A percentile compares a stretch with the other conserved stretches of the same genome.
These are phyloP conservation scores for Spirogloea muscicola DNA, from an alignment of 139 green algal species.

Conservation along the genomic window DNA sequence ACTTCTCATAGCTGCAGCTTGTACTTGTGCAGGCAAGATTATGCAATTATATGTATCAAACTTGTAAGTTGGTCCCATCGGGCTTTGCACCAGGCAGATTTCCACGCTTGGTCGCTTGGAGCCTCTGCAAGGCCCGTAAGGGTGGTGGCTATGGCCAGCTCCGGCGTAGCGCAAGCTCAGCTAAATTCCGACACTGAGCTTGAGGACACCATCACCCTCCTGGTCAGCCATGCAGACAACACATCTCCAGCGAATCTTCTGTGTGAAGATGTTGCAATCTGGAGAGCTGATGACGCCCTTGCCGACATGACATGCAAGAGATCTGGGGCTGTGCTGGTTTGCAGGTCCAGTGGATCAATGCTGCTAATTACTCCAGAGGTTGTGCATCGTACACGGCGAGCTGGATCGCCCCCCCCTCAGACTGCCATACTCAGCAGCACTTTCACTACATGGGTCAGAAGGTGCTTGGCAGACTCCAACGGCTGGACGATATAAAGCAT, in stretches of 20 bases:
- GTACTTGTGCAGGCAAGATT: too few species aligned
- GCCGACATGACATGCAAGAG: too few species aligned
- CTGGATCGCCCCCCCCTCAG: conserved; percentile 38
- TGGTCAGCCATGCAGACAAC: too few species aligned
- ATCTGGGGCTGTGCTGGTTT: too few species aligned
- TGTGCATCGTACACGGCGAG: not conserved
- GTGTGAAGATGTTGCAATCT: too few species aligned
- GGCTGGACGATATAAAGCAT: not conserved
- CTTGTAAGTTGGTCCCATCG: too few species aligned
- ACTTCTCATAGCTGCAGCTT: too few species aligned
- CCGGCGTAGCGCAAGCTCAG: conserved; percentile 51
- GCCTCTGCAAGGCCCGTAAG: conserved; percentile 42
- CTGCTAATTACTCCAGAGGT: not conserved
- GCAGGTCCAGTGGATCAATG: conserved; percentile 8
- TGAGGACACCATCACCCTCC: conserved; percentile 70
- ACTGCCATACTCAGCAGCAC: conserved; percentile 66
- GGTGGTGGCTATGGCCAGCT: conserved; percentile 55
- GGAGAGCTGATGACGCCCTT: too few species aligned
- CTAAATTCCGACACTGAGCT: conserved; percentile 32
- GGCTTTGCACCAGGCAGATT: conserved; percentile 24
- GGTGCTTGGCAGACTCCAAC: not conserved
- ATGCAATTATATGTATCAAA: too few species aligned
- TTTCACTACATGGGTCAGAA: conserved; percentile 59
- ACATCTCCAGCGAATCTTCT: too few species aligned
- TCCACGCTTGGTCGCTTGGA: conserved; percentile 29